phyloP scores from a whole-genome alignment of 768 basidiomycete genomes.

The Boletus coccyginus region DNA sequence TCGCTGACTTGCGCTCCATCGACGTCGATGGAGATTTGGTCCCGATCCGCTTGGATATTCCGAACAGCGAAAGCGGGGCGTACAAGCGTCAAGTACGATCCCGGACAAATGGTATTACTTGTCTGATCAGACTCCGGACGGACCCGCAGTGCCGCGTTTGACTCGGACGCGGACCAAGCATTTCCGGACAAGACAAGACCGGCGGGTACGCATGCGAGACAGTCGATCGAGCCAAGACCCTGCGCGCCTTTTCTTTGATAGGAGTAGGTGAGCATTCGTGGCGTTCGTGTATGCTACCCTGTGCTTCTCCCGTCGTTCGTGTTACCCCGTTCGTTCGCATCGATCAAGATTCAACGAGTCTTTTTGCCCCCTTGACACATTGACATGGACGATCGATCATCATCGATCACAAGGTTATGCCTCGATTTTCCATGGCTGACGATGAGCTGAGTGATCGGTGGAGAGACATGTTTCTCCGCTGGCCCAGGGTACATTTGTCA shows the following conservation, averaged over 20 bases:
- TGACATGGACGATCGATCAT: background rate
- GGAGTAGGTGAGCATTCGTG: conserved; percentile 15
- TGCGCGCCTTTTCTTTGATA: conserved; percentile 39
- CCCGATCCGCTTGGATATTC: conserved; percentile 33
- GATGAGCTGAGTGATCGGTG: background rate
- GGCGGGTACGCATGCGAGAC: conserved; percentile 31
- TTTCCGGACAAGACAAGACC: conserved; percentile 33
- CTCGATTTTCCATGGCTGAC: background rate
- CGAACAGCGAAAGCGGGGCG: conserved; percentile 21
- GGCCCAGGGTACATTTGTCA: background rate
- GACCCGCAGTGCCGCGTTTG: conserved; percentile 38
- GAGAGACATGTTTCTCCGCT: background rate
- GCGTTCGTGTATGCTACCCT: too few relatives aligned
- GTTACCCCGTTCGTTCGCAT: background rate
- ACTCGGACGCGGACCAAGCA: conserved; percentile 35
- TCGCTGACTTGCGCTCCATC: conserved; percentile 37
- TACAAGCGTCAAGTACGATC: conserved; percentile 28
- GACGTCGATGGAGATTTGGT: conserved; percentile 34
- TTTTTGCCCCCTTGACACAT: background rate
- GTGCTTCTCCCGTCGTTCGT: background rate
- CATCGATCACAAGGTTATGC: background rate
- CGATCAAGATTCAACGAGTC: background rate
- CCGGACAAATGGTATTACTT: too few relatives aligned
- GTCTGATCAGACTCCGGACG: background rate
- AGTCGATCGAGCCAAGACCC: conserved; percentile 35